phyloP scores from a whole-genome alignment of 805 yeast genomes.

The Schwanniomyces occidentalis region DNA sequence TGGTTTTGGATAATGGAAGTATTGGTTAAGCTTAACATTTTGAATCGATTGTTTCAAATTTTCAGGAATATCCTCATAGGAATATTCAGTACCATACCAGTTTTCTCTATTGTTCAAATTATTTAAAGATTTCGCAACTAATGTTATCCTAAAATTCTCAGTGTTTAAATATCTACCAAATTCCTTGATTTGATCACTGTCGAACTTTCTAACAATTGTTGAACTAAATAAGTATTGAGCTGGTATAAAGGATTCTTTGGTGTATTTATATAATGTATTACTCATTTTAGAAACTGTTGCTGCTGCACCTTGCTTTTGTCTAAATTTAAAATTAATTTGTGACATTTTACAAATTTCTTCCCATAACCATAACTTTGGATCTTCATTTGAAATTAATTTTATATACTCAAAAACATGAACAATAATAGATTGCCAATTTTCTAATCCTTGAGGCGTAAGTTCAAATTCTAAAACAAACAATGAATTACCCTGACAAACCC shows the following conservation, averaged over 20 bases:
- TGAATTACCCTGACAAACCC: constrained; percentile 66
- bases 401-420: constrained; percentile 71
- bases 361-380: constrained; percentile 78
- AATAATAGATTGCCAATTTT: constrained; percentile 61
- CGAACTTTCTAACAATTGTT: constrained; percentile 57
- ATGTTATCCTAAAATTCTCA: constrained; percentile 58
- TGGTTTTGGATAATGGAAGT: constrained; percentile 63
- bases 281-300: constrained; percentile 72
- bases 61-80: constrained; percentile 43
- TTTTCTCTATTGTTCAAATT: constrained; percentile 54
- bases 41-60: constrained; percentile 35
- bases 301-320: constrained; percentile 73
- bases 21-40: constrained; percentile 22
- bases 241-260: constrained; percentile 49
- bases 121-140: constrained; percentile 54
- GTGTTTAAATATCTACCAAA: constrained; percentile 52
- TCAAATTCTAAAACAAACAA: constrained; percentile 71
- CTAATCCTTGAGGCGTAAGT: constrained; percentile 71
- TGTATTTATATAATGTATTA: constrained; percentile 53
- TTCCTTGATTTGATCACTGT: constrained; percentile 51
- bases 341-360: constrained; percentile 74
- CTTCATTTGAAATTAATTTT: constrained; percentile 50
- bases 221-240: constrained; percentile 60
- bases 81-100: constrained; percentile 91
- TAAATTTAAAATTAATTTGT: constrained; percentile 71